A percentile compares a stretch with the other conserved stretches of the same genome.
phyloP scores from a whole-genome alignment of 306 rosid genomes.

The Inga laurina region DNA sequence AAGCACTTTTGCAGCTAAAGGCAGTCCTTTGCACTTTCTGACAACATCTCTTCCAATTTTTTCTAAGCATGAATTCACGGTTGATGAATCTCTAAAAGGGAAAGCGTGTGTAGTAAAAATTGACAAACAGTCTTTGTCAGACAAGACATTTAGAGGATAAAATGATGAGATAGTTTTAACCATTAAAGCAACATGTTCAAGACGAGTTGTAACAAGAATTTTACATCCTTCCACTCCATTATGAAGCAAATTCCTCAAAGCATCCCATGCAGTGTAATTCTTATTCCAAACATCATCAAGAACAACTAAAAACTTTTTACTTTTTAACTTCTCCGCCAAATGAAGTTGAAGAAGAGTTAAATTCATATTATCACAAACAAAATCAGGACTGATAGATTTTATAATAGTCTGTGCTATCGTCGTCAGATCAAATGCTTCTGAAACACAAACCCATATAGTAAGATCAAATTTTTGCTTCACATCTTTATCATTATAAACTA shows the following conservation, averaged over 20 bases:
- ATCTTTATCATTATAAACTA: too few species aligned
- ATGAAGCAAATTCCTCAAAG: background rate
- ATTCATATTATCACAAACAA: too few species aligned
- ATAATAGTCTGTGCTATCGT: background rate
- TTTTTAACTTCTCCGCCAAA: background rate
- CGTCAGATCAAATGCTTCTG: too few species aligned
- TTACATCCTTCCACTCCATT: conserved; percentile 15
- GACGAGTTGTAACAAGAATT: conserved; percentile 32
- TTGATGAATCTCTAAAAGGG: background rate
- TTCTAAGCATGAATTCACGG: background rate
- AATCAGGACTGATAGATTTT: background rate
- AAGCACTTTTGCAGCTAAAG: conserved; percentile 19
- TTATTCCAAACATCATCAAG: conserved; percentile 36
- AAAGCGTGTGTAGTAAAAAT: conserved; percentile 25
- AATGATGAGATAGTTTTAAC: background rate
- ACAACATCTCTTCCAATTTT: background rate
- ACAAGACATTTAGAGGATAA: background rate
- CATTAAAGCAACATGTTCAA: background rate
- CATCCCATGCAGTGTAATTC: background rate
- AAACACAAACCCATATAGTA: too few species aligned
- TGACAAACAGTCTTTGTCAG: background rate
- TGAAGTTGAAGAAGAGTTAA: background rate
- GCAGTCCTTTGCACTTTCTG: background rate
- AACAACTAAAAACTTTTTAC: conserved; percentile 19
- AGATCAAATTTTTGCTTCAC: too few species aligned